Base-by-base conservation (phyloP, 768 basidiomycete species). In the Lyophyllum shimeji region DNA sequence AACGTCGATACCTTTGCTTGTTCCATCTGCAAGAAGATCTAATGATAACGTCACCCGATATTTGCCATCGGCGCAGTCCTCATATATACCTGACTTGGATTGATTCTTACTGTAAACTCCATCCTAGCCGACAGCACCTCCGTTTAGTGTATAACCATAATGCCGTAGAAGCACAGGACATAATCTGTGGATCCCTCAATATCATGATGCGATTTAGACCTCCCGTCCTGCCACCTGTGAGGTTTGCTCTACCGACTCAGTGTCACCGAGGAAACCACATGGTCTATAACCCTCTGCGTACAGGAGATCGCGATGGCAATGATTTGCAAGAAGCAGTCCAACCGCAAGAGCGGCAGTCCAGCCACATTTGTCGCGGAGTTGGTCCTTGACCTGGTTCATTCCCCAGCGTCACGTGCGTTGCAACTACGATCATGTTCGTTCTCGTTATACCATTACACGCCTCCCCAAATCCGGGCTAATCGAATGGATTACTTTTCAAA, bases 401-500 rank as follows among this genome's bases (percentile, higher is more conserved):
- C 12, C 12, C 8, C 15, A 24, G 20, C 31, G 44, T 52, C 56
- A 57, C 50, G 50, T 52, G 50, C 25, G 24, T 47, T 15, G 7
- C 15, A 18, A 18, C 15, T 18, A 56, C 42, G 9, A 15, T 17
- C 4, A 27, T 29, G 45, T 25, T 50, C 34, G n/a, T 25, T 29
- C 29, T 11, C 12, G 2, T 18, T 29, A 29, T 9, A 29, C 29
- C 31, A 7, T 15, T 18, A 17, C 49, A 40, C 20, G 31, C 42
- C 37, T 25, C 37, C 2, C 12, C 48, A 21, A 37, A 20, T 44
- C 27, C 6, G 27, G 40, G 33, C 50, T 20, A 23, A 27, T 11
- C 18, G 23, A 37, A 92, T 92, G 90, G 89, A 92, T 64, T 93
- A 93, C 69, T 93, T 94, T 66, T 87, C 89, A 50, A 91, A 90